Percentiles rank a stretch among this genome's conserved stretches.
Conservation (phyloP, 495 filamentous ascomycete species). For the Hyaloscypha finlandica region DNA sequence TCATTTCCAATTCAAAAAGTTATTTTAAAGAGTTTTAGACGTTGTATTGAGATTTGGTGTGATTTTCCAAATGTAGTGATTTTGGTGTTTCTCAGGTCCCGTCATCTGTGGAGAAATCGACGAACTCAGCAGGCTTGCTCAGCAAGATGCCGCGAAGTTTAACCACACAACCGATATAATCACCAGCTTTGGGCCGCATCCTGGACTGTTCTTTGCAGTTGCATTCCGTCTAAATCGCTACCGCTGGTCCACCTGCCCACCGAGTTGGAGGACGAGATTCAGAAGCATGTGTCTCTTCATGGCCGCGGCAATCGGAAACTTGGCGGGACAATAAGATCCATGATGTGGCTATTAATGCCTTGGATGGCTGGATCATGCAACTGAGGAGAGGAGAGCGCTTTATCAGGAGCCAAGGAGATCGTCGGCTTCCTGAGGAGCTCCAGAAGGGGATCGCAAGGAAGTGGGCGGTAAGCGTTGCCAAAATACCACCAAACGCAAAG, state of each 20-base stretch:
- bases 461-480: too few species aligned
- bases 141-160: too few species aligned
- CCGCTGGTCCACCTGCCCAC: background rate
- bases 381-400: background rate
- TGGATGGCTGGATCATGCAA: slow-evolving; percentile 3
- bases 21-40: too few species aligned
- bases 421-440: too few species aligned
- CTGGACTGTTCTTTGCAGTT: background rate
- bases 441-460: background rate
- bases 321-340: background rate
- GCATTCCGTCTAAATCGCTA: slow-evolving; percentile 2
- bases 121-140: too few species aligned
- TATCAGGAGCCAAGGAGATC: too few species aligned
- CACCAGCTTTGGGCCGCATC: background rate
- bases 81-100: too few species aligned
- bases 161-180: background rate
- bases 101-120: too few species aligned
- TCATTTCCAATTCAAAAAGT: too few species aligned
- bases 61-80: too few species aligned
- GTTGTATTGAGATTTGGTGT: too few species aligned
- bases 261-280: background rate
- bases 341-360: slow-evolving; percentile 3
- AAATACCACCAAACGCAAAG: background rate
- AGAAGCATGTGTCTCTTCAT: background rate
- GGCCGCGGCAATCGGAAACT: background rate